Evolutionary conservation across 2,329 filamentous ascomycete species (phyloP), one percentile per base, ranked within the genome.

Genomic region (Cytospora paraplurivora): DNA sequence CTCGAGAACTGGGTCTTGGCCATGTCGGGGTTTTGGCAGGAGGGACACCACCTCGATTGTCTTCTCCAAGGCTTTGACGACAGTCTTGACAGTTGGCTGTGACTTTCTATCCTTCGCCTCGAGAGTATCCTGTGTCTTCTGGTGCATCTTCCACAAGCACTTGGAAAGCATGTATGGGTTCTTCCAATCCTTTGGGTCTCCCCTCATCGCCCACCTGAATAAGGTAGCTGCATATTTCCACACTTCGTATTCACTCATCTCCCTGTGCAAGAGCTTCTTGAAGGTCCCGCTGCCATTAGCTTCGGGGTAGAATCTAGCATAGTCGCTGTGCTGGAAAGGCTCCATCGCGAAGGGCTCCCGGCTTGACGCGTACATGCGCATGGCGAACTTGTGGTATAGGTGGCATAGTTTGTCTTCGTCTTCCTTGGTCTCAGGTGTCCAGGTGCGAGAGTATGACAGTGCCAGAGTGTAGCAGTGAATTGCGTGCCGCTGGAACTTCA

Each of bases 401-500:
- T 87, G 84, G 66, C 85, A 81, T 7, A 87, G 73, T 7, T 83
- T 79, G 61, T 85, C 83, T 11, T 79, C 78, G 54, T 83, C 82
- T 19, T 79, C 78, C 2, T 79, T 77, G 1, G 79, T 75, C 3
- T 80, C 75, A 12, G 75, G 75, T 17, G 77, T 74, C 64, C 78
- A 79, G 0, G 82, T 84, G 63, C 84, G 80, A 0, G 83, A 86
- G 66, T 86, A 81, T 0, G 85, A 87, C 15, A 87, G 70, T 0
- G 84, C 84, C 47, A 87, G 77, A 0, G 82, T 85, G 69, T 91
- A 92, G 72, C 91, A 94, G 74, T 96, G 92, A 53, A 96, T 93
- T 1, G 92, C 88, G 70, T 86, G 87, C 37, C 92, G 86, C 73
- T 97, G 92, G 66, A 90, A 85, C 58, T 86, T 87, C 32, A 92